Base-by-base conservation (phyloP, 2,329 filamentous ascomycete species). In the Coniochaeta ligniaria region DNA sequence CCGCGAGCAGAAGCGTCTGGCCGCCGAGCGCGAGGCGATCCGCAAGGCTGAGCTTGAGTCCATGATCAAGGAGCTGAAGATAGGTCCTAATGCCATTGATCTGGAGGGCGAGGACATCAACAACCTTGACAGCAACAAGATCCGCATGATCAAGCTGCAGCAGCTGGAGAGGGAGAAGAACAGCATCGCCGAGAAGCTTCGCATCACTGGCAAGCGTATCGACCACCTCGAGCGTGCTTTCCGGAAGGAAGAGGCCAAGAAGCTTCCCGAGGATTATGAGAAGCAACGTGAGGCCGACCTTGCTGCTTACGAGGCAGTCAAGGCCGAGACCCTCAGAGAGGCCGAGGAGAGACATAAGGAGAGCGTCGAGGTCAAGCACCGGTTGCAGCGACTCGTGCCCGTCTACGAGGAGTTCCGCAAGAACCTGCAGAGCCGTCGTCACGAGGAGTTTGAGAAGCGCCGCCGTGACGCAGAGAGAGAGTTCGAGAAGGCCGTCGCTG, bases 141-240 rank as follows among this genome's bases (percentile, higher is more conserved):
- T 99, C 68, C 93, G 95, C 73, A 89, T 91, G 67, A 89, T 99
- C 79, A 98, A 98, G 82, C 85, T 99, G 61, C 90, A 91, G 63
- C 94, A 96, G 76, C 85, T 99, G 12, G 95, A 98, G 79, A 93
- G 94, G 69, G 95, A 98, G 82, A 99, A 98, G 88, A 96, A 94
- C 71, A 92, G 95, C 71, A 87, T 97, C 67, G 91, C 90, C 65
- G 92, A 97, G 77, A 92, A 90, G 73, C 85, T 98, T 59, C 89
- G 92, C 69, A 86, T 96, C 69, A 96, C 93, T 63, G 92, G 90
- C 74, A 98, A 97, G 85, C 90, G 95, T 65, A 91, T 97, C 69
- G 95, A 99, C 72, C 94, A 99, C 77, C 80, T 99, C 68, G 95
- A 99, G 81, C 91, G 95, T 79, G 95, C 95, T 41, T 96, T 96